phyloP scores from a whole-genome alignment of 768 basidiomycete species.

The Crepidotus variabilis region DNA sequence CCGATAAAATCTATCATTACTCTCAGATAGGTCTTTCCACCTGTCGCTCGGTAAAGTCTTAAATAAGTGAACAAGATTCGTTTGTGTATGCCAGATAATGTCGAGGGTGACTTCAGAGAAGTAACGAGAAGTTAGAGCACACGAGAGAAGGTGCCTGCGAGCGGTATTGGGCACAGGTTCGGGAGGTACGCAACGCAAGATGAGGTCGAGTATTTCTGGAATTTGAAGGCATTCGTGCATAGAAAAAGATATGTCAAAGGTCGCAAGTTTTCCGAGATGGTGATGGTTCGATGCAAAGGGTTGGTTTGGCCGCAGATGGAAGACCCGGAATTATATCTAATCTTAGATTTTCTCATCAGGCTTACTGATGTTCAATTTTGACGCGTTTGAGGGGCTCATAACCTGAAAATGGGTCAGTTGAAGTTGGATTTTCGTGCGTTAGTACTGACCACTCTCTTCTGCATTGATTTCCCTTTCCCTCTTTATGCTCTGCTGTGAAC shows the following conservation, averaged over 20 bases:
- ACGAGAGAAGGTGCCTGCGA: constrained; percentile 6
- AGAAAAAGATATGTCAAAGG: not conserved
- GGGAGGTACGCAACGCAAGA: constrained; percentile 4
- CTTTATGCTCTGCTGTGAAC: not conserved
- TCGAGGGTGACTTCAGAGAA: constrained; percentile 11
- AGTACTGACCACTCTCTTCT: not conserved
- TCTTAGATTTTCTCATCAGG: not conserved
- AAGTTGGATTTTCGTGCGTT: not conserved
- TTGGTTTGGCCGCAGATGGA: not conserved
- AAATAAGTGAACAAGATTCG: constrained; percentile 10
- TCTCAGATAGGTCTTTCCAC: not conserved
- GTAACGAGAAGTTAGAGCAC: constrained; percentile 10
- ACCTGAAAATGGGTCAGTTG: not conserved
- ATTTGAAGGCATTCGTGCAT: constrained; percentile 14
- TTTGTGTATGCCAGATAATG: constrained; percentile 15
- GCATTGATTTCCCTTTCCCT: not conserved
- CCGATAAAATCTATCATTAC: not conserved
- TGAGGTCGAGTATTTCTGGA: constrained; percentile 12
- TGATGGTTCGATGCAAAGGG: not conserved
- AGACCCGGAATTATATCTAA: not conserved
- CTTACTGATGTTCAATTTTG: not conserved
- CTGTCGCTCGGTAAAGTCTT: constrained; percentile 9
- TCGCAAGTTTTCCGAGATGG: not conserved
- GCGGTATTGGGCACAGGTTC: not conserved
- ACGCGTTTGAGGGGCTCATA: not conserved